Evolutionary conservation across 768 basidiomycete genomes (phyloP).

Genomic region (Myochromella boudieri): DNA sequence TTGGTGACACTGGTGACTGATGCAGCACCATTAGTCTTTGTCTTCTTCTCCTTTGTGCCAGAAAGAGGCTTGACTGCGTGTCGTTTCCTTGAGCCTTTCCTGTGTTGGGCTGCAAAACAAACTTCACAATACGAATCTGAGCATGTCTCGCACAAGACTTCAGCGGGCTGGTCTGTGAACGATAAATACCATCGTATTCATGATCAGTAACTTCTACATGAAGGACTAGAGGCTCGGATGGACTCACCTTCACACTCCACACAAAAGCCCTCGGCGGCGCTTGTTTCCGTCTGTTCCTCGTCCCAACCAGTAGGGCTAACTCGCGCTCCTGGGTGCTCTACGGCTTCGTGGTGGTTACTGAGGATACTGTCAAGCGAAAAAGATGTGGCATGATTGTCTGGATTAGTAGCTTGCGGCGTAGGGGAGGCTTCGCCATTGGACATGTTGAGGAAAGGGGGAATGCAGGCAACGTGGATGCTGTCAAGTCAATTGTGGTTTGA

Average conservation of each 20-base stretch:
- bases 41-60: conserved; percentile 25
- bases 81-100: conserved; percentile 74
- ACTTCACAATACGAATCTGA: conserved; percentile 78
- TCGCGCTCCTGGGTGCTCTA: conserved; percentile 53
- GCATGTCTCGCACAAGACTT: conserved; percentile 71
- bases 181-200: conserved; percentile 7
- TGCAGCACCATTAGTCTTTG: conserved; percentile 18
- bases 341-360: conserved; percentile 55
- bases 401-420: conserved; percentile 7
- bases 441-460: conserved; percentile 4
- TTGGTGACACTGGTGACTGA: background rate
- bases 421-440: conserved; percentile 5
- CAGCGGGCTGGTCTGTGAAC: conserved; percentile 75
- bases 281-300: conserved; percentile 53
- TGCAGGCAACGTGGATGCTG: conserved; percentile 9
- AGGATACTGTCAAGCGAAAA: conserved; percentile 76
- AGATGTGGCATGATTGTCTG: conserved; percentile 11
- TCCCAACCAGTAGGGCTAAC: conserved; percentile 59
- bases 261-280: conserved; percentile 65
- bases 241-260: conserved; percentile 81
- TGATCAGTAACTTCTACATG: conserved; percentile 2
- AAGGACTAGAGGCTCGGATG: background rate
- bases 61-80: conserved; percentile 55
- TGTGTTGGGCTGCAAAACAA: conserved; percentile 81
- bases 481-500: background rate